These are phyloP conservation scores for Thelonectria blattea DNA, from an alignment of 2,329 filamentous ascomycete genomes.

Conservation along the genomic window DNA sequence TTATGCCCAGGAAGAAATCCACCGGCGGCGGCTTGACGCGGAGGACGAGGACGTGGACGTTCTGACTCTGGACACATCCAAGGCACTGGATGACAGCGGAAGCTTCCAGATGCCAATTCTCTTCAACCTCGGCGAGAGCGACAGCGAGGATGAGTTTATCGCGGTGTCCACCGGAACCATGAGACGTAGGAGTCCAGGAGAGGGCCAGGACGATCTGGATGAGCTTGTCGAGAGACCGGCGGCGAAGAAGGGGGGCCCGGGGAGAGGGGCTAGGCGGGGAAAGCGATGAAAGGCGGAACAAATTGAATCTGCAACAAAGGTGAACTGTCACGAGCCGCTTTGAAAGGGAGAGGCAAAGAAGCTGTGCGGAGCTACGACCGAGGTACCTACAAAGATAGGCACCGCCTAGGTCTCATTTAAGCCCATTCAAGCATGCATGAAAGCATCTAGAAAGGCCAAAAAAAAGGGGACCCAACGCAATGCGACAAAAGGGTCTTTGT, in stretches of 20 bases:
- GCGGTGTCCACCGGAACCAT: constrained; percentile 79
- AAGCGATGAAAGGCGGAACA: constrained; percentile 35
- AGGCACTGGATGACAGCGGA: constrained; percentile 63
- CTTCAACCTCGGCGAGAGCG: constrained; percentile 90
- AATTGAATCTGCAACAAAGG: background rate
- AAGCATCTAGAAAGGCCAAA: background rate
- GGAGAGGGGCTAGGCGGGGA: constrained; percentile 49
- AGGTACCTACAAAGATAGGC: background rate
- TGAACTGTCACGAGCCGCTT: background rate
- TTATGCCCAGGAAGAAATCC: constrained; percentile 91
- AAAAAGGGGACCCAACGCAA: constrained; percentile 11
- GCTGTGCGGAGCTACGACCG: constrained; percentile 18
- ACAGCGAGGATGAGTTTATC: constrained; percentile 89
- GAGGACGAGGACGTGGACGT: constrained; percentile 97
- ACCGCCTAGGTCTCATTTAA: background rate
- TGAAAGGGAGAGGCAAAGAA: constrained; percentile 12
- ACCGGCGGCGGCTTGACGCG: constrained; percentile 85
- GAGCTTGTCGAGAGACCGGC: constrained; percentile 55
- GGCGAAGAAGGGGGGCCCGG: constrained; percentile 46
- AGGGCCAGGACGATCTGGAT: constrained; percentile 65
- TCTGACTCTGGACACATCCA: constrained; percentile 73
- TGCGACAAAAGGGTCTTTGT: constrained; percentile 18
- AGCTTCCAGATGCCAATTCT: constrained; percentile 92
- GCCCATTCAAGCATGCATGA: constrained; percentile 4
- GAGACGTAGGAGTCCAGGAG: constrained; percentile 81